Base-by-base conservation (phyloP, 495 filamentous ascomycete species). In the Aspergillus hancockii region DNA sequence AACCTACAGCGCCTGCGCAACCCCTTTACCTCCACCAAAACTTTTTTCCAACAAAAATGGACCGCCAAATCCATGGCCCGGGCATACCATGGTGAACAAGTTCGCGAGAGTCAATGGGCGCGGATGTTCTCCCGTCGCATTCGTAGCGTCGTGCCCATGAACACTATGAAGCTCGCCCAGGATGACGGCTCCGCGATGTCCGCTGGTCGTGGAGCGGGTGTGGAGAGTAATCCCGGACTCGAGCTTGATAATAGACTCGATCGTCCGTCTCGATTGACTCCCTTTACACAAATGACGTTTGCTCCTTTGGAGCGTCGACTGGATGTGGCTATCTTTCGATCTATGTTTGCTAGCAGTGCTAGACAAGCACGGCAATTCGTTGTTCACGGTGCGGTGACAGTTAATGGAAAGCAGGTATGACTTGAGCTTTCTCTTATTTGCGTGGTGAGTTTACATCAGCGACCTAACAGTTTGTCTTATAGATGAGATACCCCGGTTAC, bases 1-100 rank as follows among this genome's bases (percentile, higher is more conserved):
- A 97, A 97, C 79, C 75, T 98, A 60, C 67, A 74, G 28, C 80
- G 80, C 57, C 72, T 83, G 49, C 68, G 74, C 54, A 64, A 64
- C 43, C 77, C 79, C 22, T 63, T 46, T 3, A 74, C 71, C 47
- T 55, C 59, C 14, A 67, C 60, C 10, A 73, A 74, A 45, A 97
- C 92, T 49, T 93, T 90, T 79, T 98, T 95, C 84, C 94, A 98
- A 80, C 94, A 98, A 71, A 98, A 97, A 90, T 98, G 92, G 92
- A 66, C 68, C 0, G 90, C 93, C 58, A 98, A 98, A 72, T 83
- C 91, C 9, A 54, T 83, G 55, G 83, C 90, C 7, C 90, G 94
- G 51, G 85, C 82, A 54, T 98, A 98, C 72, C 94, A 98, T 76
- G 92, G 93, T 65, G 94, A 97, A 72, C 90, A 95, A 61, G 86